Evolutionary conservation across 768 basidiomycete genomes (phyloP), one percentile per base, ranked within the genome.

Genomic region (Amanita brunnescens): DNA sequence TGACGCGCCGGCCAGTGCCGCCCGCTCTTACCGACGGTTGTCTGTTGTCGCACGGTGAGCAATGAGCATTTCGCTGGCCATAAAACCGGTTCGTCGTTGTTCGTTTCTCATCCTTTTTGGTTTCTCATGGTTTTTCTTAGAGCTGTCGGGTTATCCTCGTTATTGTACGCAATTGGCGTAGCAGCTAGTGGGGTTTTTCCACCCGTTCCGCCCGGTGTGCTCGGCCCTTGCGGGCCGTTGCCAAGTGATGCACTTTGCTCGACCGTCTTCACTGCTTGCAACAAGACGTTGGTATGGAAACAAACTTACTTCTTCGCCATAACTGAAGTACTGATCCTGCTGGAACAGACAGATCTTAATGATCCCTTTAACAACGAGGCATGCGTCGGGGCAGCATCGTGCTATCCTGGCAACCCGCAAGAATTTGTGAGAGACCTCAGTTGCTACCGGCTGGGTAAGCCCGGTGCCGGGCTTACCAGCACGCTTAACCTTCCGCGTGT

Each of bases 301-400:
- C 5, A 9, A 16, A 39, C n/a, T 14, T 29, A 16, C 7, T 18
- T 24, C 32, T 34, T 21, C 2, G 1, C 29, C 8, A 5, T 21
- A 5, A 18, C 14, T 18, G 45, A 34, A 23, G 18, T 18, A 18
- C 18, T 45, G n/a, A 33, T n/a, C 30, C 26, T 14, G 24, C 14
- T 14, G 21, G 1, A 16, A 4, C 32, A 55, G 54, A 34, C 44
- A 20, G 18, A 51, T n/a, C 37, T 24, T 10, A 14, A 52, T 9
- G 39, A 52, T 40, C 54, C 54, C 13, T 48, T 52, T 7, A 47
- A 20, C 20, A 55, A 47, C 24, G 51, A 52, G 16, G 40, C 33
- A 12, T 55, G 54, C 34, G 54, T 55, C 13, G 54, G 51, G 21
- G 54, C 54, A 16, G 54, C 54, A 4, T 52, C 54, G 29, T 55